Conservation (phyloP, 768 basidiomycete genomes). For the Macrolepiota dolichaula region DNA sequence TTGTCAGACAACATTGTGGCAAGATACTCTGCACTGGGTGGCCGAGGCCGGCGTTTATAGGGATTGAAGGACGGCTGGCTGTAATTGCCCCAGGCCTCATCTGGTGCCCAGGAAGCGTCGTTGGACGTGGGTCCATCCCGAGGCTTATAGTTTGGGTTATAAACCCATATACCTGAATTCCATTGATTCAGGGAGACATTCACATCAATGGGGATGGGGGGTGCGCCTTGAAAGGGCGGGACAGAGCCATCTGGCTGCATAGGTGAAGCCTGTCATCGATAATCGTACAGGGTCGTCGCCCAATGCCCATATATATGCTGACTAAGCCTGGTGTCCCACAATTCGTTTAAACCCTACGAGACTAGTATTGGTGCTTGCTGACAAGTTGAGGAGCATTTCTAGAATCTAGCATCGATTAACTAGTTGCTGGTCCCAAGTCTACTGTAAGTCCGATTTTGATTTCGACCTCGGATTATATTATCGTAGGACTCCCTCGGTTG, state of each 20-base stretch:
- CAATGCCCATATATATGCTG: too few relatives aligned
- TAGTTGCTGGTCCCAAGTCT: too few relatives aligned
- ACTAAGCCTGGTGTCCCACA: too few relatives aligned
- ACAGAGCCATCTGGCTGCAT: neutral
- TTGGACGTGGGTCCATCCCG: conserved; percentile 19
- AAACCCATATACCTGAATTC: conserved; percentile 52
- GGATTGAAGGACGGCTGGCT: conserved; percentile 42
- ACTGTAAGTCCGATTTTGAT: too few relatives aligned
- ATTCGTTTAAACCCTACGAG: too few relatives aligned
- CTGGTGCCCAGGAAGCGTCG: conserved; percentile 35
- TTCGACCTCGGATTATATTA: too few relatives aligned
- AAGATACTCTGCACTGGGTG: conserved; percentile 65
- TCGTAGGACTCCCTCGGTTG: too few relatives aligned
- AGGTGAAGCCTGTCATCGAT: too few relatives aligned
- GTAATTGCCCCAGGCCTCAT: conserved; percentile 31
- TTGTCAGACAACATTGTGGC: conserved; percentile 55
- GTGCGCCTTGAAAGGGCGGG: conserved; percentile 42
- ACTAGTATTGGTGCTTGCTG: too few relatives aligned
- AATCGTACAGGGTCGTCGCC: too few relatives aligned
- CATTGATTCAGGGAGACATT: conserved; percentile 44
- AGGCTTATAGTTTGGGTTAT: conserved; percentile 39
- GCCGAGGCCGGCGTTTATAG: conserved; percentile 59
- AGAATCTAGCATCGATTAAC: too few relatives aligned
- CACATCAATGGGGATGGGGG: conserved; percentile 52
- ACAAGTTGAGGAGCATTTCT: too few relatives aligned